These are phyloP conservation scores for Tremella yokohamensis DNA, from an alignment of 768 basidiomycete genomes.

Conservation along the genomic window DNA sequence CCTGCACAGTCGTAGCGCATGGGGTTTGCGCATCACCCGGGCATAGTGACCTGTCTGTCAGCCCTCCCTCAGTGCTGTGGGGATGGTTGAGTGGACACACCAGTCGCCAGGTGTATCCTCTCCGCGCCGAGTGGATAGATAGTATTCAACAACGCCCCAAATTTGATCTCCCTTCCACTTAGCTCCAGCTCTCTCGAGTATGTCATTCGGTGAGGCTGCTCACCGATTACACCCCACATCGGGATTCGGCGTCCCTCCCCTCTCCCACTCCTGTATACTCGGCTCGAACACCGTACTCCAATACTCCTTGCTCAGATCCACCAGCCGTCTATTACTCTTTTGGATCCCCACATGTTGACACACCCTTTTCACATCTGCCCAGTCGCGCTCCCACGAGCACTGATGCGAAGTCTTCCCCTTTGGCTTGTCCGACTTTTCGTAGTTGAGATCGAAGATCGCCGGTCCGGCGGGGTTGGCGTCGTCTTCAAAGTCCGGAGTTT, in stretches of 20 bases:
- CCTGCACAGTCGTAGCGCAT: slow-evolving; percentile 53
- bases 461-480: slow-evolving; percentile 2
- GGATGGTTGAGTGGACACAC: too few species aligned
- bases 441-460: slow-evolving; percentile 6
- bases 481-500: slow-evolving; percentile 16
- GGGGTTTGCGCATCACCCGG: slow-evolving; percentile 58
- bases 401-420: slow-evolving; percentile 36
- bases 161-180: slow-evolving; percentile 74
- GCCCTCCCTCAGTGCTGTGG: too few species aligned
- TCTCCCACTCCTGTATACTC: slow-evolving; percentile 69
- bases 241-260: slow-evolving; percentile 81
- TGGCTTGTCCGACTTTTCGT: neutral
- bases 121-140: slow-evolving; percentile 54
- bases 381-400: slow-evolving; percentile 95
- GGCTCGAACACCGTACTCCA: slow-evolving; percentile 91
- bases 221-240: slow-evolving; percentile 89
- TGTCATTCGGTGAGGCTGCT: slow-evolving; percentile 16
- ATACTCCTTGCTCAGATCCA: slow-evolving; percentile 85
- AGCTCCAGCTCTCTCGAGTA: neutral
- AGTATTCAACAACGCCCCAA: slow-evolving; percentile 69
- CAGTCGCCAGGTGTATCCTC: slow-evolving; percentile 65
- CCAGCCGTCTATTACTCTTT: slow-evolving; percentile 15
- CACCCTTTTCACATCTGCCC: slow-evolving; percentile 81
- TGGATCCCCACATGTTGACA: slow-evolving; percentile 60
- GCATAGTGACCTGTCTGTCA: slow-evolving; percentile 76